These are phyloP conservation scores for Diaporthe sp. DNA, from an alignment of 2,329 filamentous ascomycete species.

Conservation along the genomic window DNA sequence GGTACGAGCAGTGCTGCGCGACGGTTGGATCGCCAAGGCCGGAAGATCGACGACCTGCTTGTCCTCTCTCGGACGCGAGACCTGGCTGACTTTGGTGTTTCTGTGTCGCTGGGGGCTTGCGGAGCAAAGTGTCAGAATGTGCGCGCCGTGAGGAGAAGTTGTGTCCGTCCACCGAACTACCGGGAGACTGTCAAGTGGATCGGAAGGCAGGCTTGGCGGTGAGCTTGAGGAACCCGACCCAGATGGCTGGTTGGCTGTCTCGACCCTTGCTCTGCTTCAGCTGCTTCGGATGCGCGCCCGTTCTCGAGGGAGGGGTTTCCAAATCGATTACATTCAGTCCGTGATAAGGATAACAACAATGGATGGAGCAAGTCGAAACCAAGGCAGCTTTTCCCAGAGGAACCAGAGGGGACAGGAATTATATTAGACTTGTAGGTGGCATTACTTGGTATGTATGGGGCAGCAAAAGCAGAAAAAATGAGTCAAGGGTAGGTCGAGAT, in stretches of 20 bases:
- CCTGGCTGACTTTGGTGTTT: slow-evolving; percentile 1
- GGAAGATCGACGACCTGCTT: slow-evolving; percentile 22
- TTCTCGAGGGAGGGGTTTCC: background rate
- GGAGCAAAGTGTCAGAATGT: background rate
- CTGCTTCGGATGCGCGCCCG: background rate
- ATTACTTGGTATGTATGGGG: slow-evolving; percentile 1
- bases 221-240: background rate
- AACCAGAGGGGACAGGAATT: slow-evolving; percentile 8
- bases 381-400: background rate
- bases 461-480: slow-evolving; percentile 12
- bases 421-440: slow-evolving; percentile 19
- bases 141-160: background rate
- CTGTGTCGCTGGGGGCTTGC: background rate
- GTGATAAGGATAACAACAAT: background rate
- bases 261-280: slow-evolving; percentile 21
- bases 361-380: background rate
- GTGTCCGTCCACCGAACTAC: background rate
- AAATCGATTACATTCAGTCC: background rate
- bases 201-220: slow-evolving; percentile 15
- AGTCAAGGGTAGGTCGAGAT: slow-evolving; percentile 16
- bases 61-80: slow-evolving; percentile 13
- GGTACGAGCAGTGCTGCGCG: slow-evolving; percentile 17
- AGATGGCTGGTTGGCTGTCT: background rate
- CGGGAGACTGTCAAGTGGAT: background rate
- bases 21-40: slow-evolving; percentile 30